These are phyloP conservation scores for Glarea lozoyensis DNA, from an alignment of 495 filamentous ascomycete genomes.

Conservation along the genomic window DNA sequence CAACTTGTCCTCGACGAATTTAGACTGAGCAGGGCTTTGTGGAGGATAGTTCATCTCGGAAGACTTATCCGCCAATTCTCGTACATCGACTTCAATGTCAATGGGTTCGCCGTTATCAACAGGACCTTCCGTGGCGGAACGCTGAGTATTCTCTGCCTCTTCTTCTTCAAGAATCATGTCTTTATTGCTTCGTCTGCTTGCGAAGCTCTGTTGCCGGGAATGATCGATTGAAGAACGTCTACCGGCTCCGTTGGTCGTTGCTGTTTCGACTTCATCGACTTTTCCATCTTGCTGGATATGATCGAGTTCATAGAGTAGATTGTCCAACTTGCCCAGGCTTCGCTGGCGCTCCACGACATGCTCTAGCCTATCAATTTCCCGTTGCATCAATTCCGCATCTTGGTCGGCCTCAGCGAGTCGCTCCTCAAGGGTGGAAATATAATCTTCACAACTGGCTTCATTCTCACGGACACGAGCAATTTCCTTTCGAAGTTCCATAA, in stretches of 20 bases:
- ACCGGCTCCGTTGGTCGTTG: constrained; percentile 25
- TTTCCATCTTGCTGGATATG: constrained; percentile 58
- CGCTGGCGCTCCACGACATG: constrained; percentile 93
- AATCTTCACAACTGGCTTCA: constrained; percentile 83
- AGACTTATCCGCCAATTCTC: constrained; percentile 9
- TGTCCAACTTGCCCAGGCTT: constrained; percentile 90
- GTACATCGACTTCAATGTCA: constrained; percentile 17
- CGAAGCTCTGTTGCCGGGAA: constrained; percentile 40
- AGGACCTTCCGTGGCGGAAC: constrained; percentile 18
- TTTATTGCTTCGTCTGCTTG: constrained; percentile 40
- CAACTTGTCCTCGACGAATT: constrained; percentile 85
- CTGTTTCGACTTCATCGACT: constrained; percentile 27
- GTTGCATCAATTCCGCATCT: constrained; percentile 92
- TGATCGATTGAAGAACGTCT: constrained; percentile 25
- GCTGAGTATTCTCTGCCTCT: constrained; percentile 6
- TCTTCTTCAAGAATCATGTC: constrained; percentile 39
- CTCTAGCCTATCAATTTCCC: constrained; percentile 87
- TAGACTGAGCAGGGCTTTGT: constrained; percentile 59
- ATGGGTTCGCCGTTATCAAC: constrained; percentile 20
- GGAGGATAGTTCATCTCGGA: constrained; percentile 7
- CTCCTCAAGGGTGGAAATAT: constrained; percentile 95
- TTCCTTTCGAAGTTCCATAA: constrained; percentile 84
- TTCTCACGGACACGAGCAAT: constrained; percentile 83
- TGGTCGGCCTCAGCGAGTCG: constrained; percentile 92
- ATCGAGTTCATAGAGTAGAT: constrained; percentile 83